Evolutionary conservation across 371 early-diverging fungal species (phyloP).

Genomic region (Conidiobolus incongruus): DNA sequence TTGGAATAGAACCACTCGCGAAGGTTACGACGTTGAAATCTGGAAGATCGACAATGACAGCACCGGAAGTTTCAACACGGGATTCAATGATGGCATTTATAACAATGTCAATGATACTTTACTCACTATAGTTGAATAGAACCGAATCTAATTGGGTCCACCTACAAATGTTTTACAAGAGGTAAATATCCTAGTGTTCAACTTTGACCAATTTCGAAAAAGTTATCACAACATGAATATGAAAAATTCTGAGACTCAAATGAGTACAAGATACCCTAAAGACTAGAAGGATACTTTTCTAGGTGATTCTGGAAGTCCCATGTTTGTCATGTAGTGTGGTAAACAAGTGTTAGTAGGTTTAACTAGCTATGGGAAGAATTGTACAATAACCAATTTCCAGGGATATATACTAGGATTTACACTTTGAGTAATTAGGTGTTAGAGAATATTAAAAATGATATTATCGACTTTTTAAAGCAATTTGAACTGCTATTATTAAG

Average conservation of each 20-base stretch:
- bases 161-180: neutral
- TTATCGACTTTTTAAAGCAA: too few species aligned
- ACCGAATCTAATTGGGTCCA: neutral
- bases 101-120: neutral
- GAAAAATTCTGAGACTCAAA: neutral
- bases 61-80: too few species aligned
- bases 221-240: too few species aligned
- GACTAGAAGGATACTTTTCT: neutral
- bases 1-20: neutral
- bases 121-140: neutral
- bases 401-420: neutral
- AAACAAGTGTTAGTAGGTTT: neutral
- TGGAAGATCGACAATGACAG: neutral
- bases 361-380: neutral
- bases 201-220: neutral
- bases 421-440: too few species aligned
- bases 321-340: neutral
- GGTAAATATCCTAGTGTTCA: slow-evolving; percentile 1
- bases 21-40: neutral
- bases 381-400: neutral
- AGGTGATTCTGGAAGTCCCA: slow-evolving; percentile 2
- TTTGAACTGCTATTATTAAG: too few species aligned
- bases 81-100: neutral
- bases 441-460: too few species aligned
- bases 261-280: neutral